A percentile compares a stretch with the other conserved stretches of the same genome.
Conservation (phyloP, 2,329 filamentous ascomycete species). For the Thielaviopsis ethacetica region DNA sequence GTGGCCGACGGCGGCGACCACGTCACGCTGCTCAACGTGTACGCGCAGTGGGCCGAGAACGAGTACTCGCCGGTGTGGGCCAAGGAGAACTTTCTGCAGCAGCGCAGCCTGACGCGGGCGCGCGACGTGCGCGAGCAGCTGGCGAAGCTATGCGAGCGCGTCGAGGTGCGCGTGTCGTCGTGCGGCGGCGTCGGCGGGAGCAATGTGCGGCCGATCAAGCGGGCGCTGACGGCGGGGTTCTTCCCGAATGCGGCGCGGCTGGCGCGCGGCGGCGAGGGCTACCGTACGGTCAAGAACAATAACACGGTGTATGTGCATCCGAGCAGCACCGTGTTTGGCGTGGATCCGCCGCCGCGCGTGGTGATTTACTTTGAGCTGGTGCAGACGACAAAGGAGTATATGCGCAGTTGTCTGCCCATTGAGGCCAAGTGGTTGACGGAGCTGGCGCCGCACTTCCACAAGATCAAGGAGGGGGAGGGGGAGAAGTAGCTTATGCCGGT, state of each 20-base stretch:
- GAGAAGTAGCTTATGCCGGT: no score
- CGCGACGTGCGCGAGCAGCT: conserved; percentile 88
- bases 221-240: conserved; percentile 79
- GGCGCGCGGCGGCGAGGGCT: conserved; percentile 69
- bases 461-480: conserved; percentile 73
- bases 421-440: conserved; percentile 75
- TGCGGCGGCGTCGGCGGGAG: conserved; percentile 36
- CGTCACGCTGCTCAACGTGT: conserved; percentile 76
- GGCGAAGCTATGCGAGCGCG: conserved; percentile 77
- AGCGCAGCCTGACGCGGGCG: conserved; percentile 72
- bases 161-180: conserved; percentile 61
- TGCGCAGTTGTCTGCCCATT: conserved; percentile 73
- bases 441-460: conserved; percentile 87
- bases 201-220: conserved; percentile 61
- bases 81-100: conserved; percentile 85
- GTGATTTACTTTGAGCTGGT: conserved; percentile 78
- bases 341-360: conserved; percentile 62
- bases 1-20: conserved; percentile 85
- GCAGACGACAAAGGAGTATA: conserved; percentile 78
- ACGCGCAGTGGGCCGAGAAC: conserved; percentile 86
- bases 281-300: conserved; percentile 82
- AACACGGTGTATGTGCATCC: conserved; percentile 87
- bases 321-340: conserved; percentile 61
- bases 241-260: conserved; percentile 83
- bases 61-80: conserved; percentile 82